These are phyloP conservation scores for Amauroascus verrucosus DNA, from an alignment of 2,329 filamentous ascomycete genomes.

Conservation along the genomic window DNA sequence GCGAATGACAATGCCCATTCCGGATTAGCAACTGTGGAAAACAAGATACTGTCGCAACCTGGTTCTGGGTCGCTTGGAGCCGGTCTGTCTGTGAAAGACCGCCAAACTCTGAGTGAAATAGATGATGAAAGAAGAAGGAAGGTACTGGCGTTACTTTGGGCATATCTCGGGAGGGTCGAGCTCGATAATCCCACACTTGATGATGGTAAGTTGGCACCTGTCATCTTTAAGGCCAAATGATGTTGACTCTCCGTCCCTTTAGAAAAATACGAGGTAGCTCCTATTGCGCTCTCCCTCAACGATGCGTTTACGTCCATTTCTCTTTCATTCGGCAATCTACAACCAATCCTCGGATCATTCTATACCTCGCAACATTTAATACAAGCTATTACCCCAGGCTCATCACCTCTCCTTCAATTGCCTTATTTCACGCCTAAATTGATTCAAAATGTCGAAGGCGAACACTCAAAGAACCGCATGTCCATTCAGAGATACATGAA, in stretches of 20 bases:
- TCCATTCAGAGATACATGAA: slow-evolving; percentile 83
- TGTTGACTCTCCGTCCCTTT: slow-evolving; percentile 16
- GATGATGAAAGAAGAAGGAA: slow-evolving; percentile 76
- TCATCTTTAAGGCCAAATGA: background rate
- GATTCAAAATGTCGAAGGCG: slow-evolving; percentile 41
- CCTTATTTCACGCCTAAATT: slow-evolving; percentile 66
- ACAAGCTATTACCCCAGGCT: slow-evolving; percentile 73
- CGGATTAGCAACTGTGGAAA: slow-evolving; percentile 73
- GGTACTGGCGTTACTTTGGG: slow-evolving; percentile 82
- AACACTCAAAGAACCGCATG: slow-evolving; percentile 59
- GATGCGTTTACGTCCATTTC: slow-evolving; percentile 79
- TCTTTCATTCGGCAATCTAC: slow-evolving; percentile 74
- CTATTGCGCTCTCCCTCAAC: slow-evolving; percentile 73
- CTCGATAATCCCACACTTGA: slow-evolving; percentile 68
- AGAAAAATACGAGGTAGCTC: slow-evolving; percentile 81
- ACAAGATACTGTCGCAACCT: slow-evolving; percentile 58
- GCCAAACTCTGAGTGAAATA: slow-evolving; percentile 63
- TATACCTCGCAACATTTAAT: slow-evolving; percentile 75
- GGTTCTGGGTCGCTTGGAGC: slow-evolving; percentile 42
- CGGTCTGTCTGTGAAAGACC: slow-evolving; percentile 60
- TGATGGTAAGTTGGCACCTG: slow-evolving; percentile 38
- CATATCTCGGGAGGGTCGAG: slow-evolving; percentile 81
- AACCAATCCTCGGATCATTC: slow-evolving; percentile 72
- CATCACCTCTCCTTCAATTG: slow-evolving; percentile 82
- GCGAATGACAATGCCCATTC: slow-evolving; percentile 69